These are phyloP conservation scores for Biancaea sappan DNA, from an alignment of 306 rosid genomes.

Conservation along the genomic window DNA sequence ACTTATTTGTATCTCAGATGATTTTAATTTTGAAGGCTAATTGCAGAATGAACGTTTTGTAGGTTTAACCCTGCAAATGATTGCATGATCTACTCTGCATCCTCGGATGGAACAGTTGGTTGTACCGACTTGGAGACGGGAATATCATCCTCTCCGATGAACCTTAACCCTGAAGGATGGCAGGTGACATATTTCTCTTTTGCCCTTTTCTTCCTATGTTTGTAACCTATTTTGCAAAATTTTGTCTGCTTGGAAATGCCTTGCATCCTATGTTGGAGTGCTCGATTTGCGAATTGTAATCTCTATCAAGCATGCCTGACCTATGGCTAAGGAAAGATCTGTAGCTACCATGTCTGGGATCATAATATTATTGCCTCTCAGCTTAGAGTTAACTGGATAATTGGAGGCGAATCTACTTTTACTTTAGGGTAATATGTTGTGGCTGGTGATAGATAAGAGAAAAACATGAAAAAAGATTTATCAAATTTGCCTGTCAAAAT, in stretches of 20 bases:
- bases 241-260: slow-evolving; percentile 10
- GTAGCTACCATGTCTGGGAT: background rate
- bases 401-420: background rate
- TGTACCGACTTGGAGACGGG: slow-evolving; percentile 89
- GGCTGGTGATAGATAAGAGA: background rate
- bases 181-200: slow-evolving; percentile 51
- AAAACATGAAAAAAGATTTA: background rate
- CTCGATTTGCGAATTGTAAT: slow-evolving; percentile 10
- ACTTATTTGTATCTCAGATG: background rate
- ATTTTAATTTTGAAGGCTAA: slow-evolving; percentile 21
- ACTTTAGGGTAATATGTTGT: background rate
- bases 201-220: slow-evolving; percentile 5
- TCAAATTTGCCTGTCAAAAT: background rate
- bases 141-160: slow-evolving; percentile 62
- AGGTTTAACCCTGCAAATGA: slow-evolving; percentile 82
- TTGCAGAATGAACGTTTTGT: slow-evolving; percentile 29
- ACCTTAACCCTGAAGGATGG: slow-evolving; percentile 91
- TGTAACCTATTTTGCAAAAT: background rate
- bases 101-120: slow-evolving; percentile 90
- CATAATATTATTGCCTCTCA: background rate
- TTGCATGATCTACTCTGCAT: slow-evolving; percentile 74
- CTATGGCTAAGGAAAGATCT: slow-evolving; percentile 5
- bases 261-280: background rate
- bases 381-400: background rate
- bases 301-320: background rate